Evolutionary conservation across 208 protist genomes (phyloP), one percentile per base, ranked within the genome.

Genomic region (Wallacemonas sp.): DNA sequence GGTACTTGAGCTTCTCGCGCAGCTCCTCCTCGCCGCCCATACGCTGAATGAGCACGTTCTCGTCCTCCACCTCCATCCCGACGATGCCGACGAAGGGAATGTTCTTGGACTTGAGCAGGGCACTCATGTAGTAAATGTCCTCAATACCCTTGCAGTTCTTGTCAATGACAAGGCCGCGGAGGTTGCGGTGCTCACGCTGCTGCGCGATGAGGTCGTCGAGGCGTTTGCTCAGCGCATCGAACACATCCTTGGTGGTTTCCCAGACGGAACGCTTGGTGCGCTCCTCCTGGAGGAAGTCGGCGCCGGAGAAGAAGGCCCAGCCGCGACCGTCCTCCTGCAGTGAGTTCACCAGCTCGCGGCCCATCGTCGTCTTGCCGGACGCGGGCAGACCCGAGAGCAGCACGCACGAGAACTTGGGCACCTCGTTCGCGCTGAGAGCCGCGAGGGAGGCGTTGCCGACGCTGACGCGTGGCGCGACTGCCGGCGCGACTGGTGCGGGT

Each of bases 301-400:
- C 85, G 21, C 89, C 89, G n/a, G 85, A 91, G 71, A 95, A 95
- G 75, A 95, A 95, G 24, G 80, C 54, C 89, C 89, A 95, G 9
- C 83, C 84, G 69, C 89, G 68, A 27, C 80, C 80, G 70, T 95
- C 89, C 19, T 52, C 71, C 61, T 74, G 72, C n/a, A 95, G 75
- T 52, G 78, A 84, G 64, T 90, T 76, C 30, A 92, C 86, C 19
- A 92, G 68, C 73, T 87, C 79, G 14, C 85, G 79, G 32, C 88
- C 88, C 23, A 92, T 78, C 32, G 76, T 86, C 17, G 88, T 91
- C 77, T 95, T 95, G 19, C 88, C 88, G 24, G 84, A 79, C 1
- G 79, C 80, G 39, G 88, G 83, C 47, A 90, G 77, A 39, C 88
- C 88, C 34, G 84, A 84, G 39, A 95, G 82, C 49, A 95, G 74